Conservation (phyloP, 164 flowering plant species). For the Warburgia ugandensis region DNA sequence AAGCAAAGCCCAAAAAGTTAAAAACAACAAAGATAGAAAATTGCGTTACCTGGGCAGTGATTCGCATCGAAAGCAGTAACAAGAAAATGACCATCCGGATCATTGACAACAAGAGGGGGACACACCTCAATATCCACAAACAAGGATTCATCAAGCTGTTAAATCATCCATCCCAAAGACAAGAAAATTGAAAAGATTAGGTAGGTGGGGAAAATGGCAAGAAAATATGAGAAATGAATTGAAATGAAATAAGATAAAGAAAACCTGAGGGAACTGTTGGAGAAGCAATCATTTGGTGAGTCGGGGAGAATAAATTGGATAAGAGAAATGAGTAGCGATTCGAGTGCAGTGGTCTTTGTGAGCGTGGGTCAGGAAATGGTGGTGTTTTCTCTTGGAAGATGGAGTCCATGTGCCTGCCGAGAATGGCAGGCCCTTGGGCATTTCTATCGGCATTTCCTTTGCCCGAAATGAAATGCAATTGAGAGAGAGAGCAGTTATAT, state of each 20-base stretch:
- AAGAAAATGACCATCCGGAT: slow-evolving; percentile 53
- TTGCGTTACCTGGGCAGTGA: slow-evolving; percentile 81
- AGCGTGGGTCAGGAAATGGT: slow-evolving; percentile 80
- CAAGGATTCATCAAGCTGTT: slow-evolving; percentile 20
- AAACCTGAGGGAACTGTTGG: slow-evolving; percentile 53
- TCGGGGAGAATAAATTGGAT: slow-evolving; percentile 59
- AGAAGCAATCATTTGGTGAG: slow-evolving; percentile 52
- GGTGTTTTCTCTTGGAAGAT: slow-evolving; percentile 41
- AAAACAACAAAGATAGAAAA: too few species aligned
- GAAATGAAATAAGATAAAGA: neutral
- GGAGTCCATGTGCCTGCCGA: slow-evolving; percentile 82
- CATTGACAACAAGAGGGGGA: slow-evolving; percentile 38
- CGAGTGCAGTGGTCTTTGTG: slow-evolving; percentile 67
- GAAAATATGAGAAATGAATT: neutral
- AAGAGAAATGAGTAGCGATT: slow-evolving; percentile 35
- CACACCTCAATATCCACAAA: slow-evolving; percentile 23
- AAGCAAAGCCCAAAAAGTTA: too few species aligned
- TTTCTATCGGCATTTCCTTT: slow-evolving; percentile 60
- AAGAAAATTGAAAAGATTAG: neutral
- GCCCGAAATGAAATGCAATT: neutral
- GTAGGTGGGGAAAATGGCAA: neutral
- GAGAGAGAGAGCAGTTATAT: neutral
- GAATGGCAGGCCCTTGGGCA: slow-evolving; percentile 79
- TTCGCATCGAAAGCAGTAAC: slow-evolving; percentile 84
- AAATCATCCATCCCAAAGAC: neutral